Base-by-base conservation (phyloP, 108 stramenopile genomes). In the Skeletonema costatum region DNA sequence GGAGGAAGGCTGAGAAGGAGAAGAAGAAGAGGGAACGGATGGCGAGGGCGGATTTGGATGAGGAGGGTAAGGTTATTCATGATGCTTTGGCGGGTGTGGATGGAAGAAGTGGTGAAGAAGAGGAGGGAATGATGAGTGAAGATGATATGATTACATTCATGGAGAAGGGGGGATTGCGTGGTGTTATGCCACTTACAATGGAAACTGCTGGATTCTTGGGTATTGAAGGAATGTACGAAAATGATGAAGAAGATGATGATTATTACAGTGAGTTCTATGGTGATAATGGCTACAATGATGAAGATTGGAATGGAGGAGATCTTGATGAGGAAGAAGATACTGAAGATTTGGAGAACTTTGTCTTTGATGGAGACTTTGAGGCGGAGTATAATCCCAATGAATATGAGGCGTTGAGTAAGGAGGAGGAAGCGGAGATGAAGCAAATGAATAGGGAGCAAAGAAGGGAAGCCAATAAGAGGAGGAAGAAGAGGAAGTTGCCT, bases 381-480 rank as follows among this genome's bases (percentile, higher is more conserved):
- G 88, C 89, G 32, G 69, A 83, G 56, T 80, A 87, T 38, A 73
- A 80, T 39, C 80, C 80, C 11, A 63, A 77, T 16, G 84, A 75
- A 13, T 81, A 79, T 60, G 85, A 88, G 51, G 83, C 77, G 29
- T 41, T 82, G 38, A 56, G 38, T n/a, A 68, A 64, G 31, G 83
- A 87, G 30, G 83, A 85, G 48, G 80, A 77, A 19, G 70, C 51
- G 48, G 73, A 71, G 12, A 86, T 78, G 59, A 64, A 74, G 35
- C 68, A 68, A 59, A 87, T 92, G 71, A 94, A 94, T 76, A 78
- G 93, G 38, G 87, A 87, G 74, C 90, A 94, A 78, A 83, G 93
- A 35, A 81, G 93, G 70, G 89, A 87, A 30, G 93, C 87, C 11
- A 82, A 85, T n/a, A 83, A 83, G 80, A 83, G 71, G 35, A 86